Conservation (phyloP, 2,329 filamentous ascomycete species). For the Clarireedia homoeocarpa region DNA sequence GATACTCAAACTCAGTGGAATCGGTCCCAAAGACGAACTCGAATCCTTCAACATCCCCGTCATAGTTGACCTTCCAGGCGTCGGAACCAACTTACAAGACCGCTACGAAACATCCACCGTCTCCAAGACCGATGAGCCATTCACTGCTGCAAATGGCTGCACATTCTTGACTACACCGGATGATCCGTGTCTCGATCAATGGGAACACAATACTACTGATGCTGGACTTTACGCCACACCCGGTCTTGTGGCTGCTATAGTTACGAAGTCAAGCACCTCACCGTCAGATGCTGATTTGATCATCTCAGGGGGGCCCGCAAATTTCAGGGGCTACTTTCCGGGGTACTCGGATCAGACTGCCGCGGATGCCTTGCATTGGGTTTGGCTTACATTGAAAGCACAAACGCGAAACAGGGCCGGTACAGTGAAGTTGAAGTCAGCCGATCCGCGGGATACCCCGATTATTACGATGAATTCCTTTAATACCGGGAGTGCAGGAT, state of each 20-base stretch:
- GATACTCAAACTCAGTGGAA: constrained; percentile 38
- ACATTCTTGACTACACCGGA: constrained; percentile 29
- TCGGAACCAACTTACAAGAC: constrained; percentile 53
- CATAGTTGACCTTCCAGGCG: constrained; percentile 50
- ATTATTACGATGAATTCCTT: constrained; percentile 56
- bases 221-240: constrained; percentile 35
- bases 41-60: constrained; percentile 39
- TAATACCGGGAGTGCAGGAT: constrained; percentile 15
- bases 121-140: constrained; percentile 34
- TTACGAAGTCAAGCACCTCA: constrained; percentile 16
- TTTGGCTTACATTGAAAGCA: constrained; percentile 36
- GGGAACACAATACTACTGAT: constrained; percentile 12
- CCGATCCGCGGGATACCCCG: constrained; percentile 56
- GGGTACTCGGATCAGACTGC: constrained; percentile 36
- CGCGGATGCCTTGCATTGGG: constrained; percentile 25
- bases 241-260: constrained; percentile 33
- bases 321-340: constrained; percentile 26
- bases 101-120: constrained; percentile 41
- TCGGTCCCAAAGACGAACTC: constrained; percentile 36
- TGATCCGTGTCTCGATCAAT: constrained; percentile 31
- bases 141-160: constrained; percentile 31
- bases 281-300: constrained; percentile 15
- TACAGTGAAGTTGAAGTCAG: constrained; percentile 50
- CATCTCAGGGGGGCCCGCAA: neutral
- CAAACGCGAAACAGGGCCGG: constrained; percentile 55